Conservation (phyloP, 176 grass and related monocot species). For the Rhynchospora pubera region DNA sequence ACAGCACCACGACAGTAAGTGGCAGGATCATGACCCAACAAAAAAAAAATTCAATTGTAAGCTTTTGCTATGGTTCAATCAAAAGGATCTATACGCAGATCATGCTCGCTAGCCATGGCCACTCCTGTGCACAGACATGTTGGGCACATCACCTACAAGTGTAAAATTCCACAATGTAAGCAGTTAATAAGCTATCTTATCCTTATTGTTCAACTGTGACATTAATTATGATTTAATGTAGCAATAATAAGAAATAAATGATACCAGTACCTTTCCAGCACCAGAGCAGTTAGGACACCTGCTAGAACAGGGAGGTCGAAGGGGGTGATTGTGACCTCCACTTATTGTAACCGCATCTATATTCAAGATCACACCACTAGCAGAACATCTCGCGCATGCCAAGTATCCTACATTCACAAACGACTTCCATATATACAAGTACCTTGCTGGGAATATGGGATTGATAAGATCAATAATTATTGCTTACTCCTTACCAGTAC, state of each 20-base stretch:
- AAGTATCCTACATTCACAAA: constrained; percentile 48
- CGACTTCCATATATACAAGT: not conserved
- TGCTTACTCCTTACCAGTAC: constrained; percentile 47
- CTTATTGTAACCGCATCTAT: constrained; percentile 33
- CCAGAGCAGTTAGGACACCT: constrained; percentile 84
- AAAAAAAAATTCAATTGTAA: not conserved
- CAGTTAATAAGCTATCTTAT: not conserved
- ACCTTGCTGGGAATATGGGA: not conserved
- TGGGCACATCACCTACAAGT: constrained; percentile 82
- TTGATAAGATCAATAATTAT: constrained; percentile 13
- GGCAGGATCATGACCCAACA: not conserved
- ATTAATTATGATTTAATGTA: not conserved
- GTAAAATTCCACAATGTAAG: not conserved
- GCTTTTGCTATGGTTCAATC: constrained; percentile 29
- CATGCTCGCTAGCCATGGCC: constrained; percentile 93
- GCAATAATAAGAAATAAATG: not conserved
- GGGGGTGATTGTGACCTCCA: constrained; percentile 16
- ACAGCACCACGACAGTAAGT: not conserved
- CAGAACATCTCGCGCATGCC: constrained; percentile 74
- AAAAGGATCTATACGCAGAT: constrained; percentile 89
- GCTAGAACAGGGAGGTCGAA: constrained; percentile 29
- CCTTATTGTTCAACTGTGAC: not conserved
- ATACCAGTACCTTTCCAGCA: constrained; percentile 57
- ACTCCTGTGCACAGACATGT: constrained; percentile 95
- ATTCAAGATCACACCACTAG: constrained; percentile 36